Conservation (phyloP, 371 early-diverging fungal genomes). For the Furculomyces boomerangus region DNA sequence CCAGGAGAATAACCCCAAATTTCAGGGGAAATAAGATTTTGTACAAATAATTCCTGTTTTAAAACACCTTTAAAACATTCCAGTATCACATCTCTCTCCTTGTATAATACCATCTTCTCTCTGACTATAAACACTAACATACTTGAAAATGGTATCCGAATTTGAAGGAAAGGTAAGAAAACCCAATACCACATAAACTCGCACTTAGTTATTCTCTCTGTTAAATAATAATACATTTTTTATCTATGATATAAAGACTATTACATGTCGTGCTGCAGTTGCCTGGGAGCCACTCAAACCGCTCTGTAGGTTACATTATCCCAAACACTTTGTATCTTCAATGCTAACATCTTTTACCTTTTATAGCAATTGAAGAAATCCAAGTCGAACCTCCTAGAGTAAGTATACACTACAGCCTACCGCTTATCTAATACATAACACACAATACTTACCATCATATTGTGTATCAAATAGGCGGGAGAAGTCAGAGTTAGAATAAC, state of each 20-base stretch:
- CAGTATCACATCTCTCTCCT: no score
- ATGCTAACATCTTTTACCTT: conserved; percentile 1
- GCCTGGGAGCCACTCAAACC: conserved; percentile 89
- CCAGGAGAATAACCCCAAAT: no score
- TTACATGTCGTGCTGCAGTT: conserved; percentile 88
- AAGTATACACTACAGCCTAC: neutral
- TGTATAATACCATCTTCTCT: no score
- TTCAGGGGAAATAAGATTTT: no score
- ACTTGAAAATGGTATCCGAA: neutral
- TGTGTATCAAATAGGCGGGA: conserved; percentile 29
- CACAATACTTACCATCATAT: neutral
- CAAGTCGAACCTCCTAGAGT: conserved; percentile 80
- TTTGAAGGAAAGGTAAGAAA: conserved; percentile 2
- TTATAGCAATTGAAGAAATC: conserved; percentile 66
- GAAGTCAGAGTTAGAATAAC: conserved; percentile 88
- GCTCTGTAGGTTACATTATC: conserved; percentile 40
- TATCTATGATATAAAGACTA: conserved; percentile 27
- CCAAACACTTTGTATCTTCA: neutral
- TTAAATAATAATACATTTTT: neutral
- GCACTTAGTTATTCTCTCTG: neutral
- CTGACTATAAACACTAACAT: no score
- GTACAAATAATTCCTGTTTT: no score
- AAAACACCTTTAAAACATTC: no score
- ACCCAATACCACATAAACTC: neutral
- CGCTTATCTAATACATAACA: neutral